Percentiles rank a stretch among this genome's conserved stretches.
Conservation (phyloP, 345 rosid genomes). For the Acer campestre region DNA sequence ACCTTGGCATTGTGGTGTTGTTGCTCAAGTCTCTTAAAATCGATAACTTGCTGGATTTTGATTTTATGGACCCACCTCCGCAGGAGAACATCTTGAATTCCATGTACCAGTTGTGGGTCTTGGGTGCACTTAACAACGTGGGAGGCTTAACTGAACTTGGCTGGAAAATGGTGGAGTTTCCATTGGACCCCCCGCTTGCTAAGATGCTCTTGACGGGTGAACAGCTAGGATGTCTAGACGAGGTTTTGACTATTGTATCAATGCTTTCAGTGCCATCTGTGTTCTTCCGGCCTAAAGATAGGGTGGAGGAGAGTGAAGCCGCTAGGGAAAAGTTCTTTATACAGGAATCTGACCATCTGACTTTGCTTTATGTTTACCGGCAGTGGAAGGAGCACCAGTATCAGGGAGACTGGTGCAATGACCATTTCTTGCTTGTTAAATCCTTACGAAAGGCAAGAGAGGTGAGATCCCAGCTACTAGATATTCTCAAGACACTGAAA, state of each 20-base stretch:
- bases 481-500: slow-evolving; percentile 81
- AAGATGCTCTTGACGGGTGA: slow-evolving; percentile 99
- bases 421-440: slow-evolving; percentile 84
- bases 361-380: slow-evolving; percentile 79
- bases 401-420: slow-evolving; percentile 94
- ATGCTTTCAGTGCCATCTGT: slow-evolving; percentile 99
- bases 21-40: slow-evolving; percentile 90
- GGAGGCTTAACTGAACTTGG: slow-evolving; percentile 85
- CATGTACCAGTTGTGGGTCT: slow-evolving; percentile 97
- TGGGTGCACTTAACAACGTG: slow-evolving; percentile 93
- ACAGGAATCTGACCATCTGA: slow-evolving; percentile 94
- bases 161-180: slow-evolving; percentile 99
- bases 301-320: slow-evolving; percentile 95
- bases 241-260: slow-evolving; percentile 95
- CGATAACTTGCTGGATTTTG: slow-evolving; percentile 90
- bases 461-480: slow-evolving; percentile 94
- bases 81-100: slow-evolving; percentile 97
- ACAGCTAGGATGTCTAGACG: slow-evolving; percentile 70
- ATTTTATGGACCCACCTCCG: slow-evolving; percentile 99
- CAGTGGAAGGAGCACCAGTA: slow-evolving; percentile 97
- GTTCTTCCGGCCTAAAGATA: slow-evolving; percentile 93
- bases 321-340: slow-evolving; percentile 90
- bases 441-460: slow-evolving; percentile 89
- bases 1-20: slow-evolving; percentile 94
- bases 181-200: slow-evolving; percentile 95